A percentile compares a stretch with the other conserved stretches of the same genome.
Evolutionary conservation across 495 filamentous ascomycete genomes (phyloP).

Genomic region (Cercophora scortea): DNA sequence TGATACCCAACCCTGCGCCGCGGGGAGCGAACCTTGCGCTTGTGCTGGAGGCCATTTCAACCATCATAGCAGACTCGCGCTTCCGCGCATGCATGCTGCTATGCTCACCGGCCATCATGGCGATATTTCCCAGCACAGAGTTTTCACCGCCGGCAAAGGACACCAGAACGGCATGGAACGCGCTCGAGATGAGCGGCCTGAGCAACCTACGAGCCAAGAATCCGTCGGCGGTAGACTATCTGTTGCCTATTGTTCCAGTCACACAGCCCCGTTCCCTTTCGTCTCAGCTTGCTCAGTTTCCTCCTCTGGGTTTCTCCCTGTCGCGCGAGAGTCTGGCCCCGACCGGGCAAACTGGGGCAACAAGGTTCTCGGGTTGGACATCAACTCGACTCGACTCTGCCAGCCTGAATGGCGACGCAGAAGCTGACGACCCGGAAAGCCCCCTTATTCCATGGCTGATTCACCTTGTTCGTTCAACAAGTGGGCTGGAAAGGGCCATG

Average conservation of each 20-base stretch:
- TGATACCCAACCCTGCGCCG: conserved; percentile 50
- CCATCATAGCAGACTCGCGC: conserved; percentile 72
- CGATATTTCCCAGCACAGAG: conserved; percentile 52
- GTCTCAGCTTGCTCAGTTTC: conserved; percentile 38
- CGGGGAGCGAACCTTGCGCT: conserved; percentile 52
- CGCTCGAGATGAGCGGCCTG: conserved; percentile 25
- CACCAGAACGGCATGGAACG: conserved; percentile 26
- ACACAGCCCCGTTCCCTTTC: conserved; percentile 7
- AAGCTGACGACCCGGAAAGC: conserved; percentile 63
- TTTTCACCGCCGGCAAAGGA: conserved; percentile 14
- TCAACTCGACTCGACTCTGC: conserved; percentile 17
- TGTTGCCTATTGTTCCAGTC: conserved; percentile 44
- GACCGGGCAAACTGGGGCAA: conserved; percentile 14
- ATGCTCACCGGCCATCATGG: conserved; percentile 65
- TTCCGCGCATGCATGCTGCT: conserved; percentile 70
- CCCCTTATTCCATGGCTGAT: conserved; percentile 80
- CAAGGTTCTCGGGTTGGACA: conserved; percentile 23
- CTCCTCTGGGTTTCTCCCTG: conserved; percentile 45
- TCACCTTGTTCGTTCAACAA: conserved; percentile 53
- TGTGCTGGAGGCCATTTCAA: conserved; percentile 72
- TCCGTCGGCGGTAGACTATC: conserved; percentile 49
- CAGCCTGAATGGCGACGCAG: conserved; percentile 14
- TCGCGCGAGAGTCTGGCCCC: conserved; percentile 29
- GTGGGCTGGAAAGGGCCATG: conserved; percentile 60
- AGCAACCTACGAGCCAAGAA: conserved; percentile 9